Base-by-base conservation (phyloP, 2,329 filamentous ascomycete species). In the Diplodia sapinea region DNA sequence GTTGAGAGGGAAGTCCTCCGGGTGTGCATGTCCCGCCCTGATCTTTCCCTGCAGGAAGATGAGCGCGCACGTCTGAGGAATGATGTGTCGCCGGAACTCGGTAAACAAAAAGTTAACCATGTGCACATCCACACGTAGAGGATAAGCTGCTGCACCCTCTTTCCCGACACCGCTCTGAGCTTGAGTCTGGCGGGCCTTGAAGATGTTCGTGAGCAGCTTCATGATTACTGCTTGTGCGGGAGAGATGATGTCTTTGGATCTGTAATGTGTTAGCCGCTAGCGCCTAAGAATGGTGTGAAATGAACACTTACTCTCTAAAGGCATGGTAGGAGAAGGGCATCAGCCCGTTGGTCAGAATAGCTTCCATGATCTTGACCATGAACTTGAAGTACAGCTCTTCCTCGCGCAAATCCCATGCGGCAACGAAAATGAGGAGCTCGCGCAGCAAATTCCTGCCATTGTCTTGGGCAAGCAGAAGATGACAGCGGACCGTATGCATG, bases 361-460 rank as follows among this genome's bases (percentile, higher is more conserved):
- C 92, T 76, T 97, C 92, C 80, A 97, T 92, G 69, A 98, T 97
- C 79, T 97, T 94, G 54, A 93, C 91, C 79, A 96, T 97, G 77
- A 97, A 92, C 77, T 97, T 94, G 82, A 97, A 97, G 74, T 97
- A 97, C 47, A 97, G 87, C 69, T 96, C 93, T 69, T 94, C 90
- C 77, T 98, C 94, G 50, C 93, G 91, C 73, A 97, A 89, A 75
- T 97, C 94, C 94, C 94, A 98, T 9, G 96, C 94, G 5, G 94
- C 94, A 70, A 97, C 96, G 77, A 97, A 97, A 68, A 98, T 96
- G 52, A 98, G 84, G 74, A 98, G 87, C 78, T 98, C 94, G 67
- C 94, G 86, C 1, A 98, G 83, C 4, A 98, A 83, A 75, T 96
- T 97, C 72, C 94, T 89, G 3, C 94, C 94, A 70, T 93, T 96